These are phyloP conservation scores for Tolypocladium ovalisporum DNA, from an alignment of 2,329 filamentous ascomycete species.

Conservation along the genomic window DNA sequence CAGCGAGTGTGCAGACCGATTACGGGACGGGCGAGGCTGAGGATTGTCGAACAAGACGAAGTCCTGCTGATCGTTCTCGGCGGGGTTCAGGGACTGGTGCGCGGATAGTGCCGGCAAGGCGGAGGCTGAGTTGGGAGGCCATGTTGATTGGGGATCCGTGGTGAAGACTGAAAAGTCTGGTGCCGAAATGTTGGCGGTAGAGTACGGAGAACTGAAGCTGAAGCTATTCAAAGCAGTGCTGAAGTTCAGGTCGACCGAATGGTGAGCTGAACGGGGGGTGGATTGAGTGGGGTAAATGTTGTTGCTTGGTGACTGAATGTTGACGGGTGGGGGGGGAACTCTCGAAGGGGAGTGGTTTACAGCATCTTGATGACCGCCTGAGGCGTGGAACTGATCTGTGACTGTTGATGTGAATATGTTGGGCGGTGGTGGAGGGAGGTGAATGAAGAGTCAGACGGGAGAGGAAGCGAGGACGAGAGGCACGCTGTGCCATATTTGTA, in stretches of 20 bases:
- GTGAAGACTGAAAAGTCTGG: constrained; percentile 67
- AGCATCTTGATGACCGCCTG: constrained; percentile 43
- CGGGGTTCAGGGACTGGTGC: constrained; percentile 43
- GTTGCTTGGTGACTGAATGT: constrained; percentile 38
- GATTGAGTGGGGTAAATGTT: constrained; percentile 36
- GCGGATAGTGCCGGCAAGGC: constrained; percentile 53
- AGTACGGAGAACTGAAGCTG: constrained; percentile 43
- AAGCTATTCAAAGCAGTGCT: constrained; percentile 46
- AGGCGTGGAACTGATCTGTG: constrained; percentile 17
- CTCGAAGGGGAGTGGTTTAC: constrained; percentile 37
- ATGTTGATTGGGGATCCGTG: constrained; percentile 75
- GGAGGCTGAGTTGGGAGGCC: constrained; percentile 60
- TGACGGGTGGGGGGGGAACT: constrained; percentile 31
- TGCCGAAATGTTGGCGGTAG: constrained; percentile 48
- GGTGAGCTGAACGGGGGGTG: constrained; percentile 34
- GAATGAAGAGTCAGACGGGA: constrained; percentile 17
- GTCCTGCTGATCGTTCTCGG: constrained; percentile 50
- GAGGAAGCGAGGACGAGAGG: constrained; percentile 7
- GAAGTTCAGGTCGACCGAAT: constrained; percentile 58
- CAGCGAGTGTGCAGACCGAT: constrained; percentile 26
- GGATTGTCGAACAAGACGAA: constrained; percentile 65
- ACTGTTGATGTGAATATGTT: constrained; percentile 17
- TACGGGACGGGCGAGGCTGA: constrained; percentile 25
- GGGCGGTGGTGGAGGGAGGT: constrained; percentile 21
- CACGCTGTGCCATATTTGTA: constrained; percentile 27